These are phyloP conservation scores for Tylopilus sp. DNA, from an alignment of 768 basidiomycete species.

Conservation along the genomic window DNA sequence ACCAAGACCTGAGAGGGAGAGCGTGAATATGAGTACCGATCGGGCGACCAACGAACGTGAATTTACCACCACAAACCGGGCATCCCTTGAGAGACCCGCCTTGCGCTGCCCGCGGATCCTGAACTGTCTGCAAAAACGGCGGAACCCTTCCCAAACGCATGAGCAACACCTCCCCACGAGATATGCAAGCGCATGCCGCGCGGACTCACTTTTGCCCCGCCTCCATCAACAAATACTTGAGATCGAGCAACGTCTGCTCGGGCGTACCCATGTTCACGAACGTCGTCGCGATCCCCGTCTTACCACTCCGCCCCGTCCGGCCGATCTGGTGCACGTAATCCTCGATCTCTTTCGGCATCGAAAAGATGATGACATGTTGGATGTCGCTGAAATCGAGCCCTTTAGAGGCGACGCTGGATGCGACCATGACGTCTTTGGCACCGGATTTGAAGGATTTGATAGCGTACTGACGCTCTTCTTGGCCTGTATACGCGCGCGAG, in stretches of 20 bases:
- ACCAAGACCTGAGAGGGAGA: constrained; percentile 63
- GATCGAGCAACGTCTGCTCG: constrained; percentile 93
- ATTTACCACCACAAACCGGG: constrained; percentile 88
- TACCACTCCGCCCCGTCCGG: constrained; percentile 94
- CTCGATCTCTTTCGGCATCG: constrained; percentile 99
- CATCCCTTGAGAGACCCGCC: constrained; percentile 83
- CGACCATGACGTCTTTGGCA: constrained; percentile 99
- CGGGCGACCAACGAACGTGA: neutral
- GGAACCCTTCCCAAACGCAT: constrained; percentile 69
- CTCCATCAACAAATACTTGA: constrained; percentile 96
- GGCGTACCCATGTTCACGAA: constrained; percentile 98
- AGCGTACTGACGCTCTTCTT: constrained; percentile 98
- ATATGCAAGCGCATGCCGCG: no score
- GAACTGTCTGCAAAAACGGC: constrained; percentile 84
- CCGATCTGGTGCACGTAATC: constrained; percentile 99
- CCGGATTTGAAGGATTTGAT: constrained; percentile 98
- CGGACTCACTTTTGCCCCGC: constrained; percentile 91
- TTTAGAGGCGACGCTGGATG: constrained; percentile 95
- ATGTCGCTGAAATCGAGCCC: constrained; percentile 99
- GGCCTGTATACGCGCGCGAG: constrained; percentile 48
- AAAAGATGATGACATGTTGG: constrained; percentile 98
- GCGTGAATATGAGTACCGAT: neutral
- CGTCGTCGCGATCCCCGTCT: constrained; percentile 98
- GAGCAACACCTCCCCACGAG: no score
- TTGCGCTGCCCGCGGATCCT: constrained; percentile 82